A percentile compares a stretch with the other conserved stretches of the same genome.
Evolutionary conservation across 768 basidiomycete genomes (phyloP).

Genomic region (Agaricus blazei): DNA sequence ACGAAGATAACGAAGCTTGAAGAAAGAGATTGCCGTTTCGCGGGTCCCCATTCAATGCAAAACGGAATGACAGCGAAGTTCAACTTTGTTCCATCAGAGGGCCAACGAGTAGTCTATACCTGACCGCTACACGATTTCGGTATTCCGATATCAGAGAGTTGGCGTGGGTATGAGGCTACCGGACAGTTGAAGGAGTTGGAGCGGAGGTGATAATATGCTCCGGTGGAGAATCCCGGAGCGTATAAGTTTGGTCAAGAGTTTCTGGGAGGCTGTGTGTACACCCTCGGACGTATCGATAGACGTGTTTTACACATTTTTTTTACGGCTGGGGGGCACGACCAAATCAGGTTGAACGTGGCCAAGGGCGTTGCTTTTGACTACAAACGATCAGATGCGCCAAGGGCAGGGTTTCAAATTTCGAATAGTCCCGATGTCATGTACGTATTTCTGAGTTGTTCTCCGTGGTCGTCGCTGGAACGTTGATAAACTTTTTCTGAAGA

Average conservation of each 20-base stretch:
- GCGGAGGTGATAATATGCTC: constrained; percentile 44
- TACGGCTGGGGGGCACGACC: not conserved
- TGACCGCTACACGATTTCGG: constrained; percentile 34
- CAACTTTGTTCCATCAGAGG: constrained; percentile 14
- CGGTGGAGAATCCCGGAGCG: constrained; percentile 38
- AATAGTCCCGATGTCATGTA: constrained; percentile 35
- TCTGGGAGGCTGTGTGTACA: constrained; percentile 28
- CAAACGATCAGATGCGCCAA: constrained; percentile 34
- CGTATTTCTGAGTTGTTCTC: not conserved
- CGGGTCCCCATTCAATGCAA: not conserved
- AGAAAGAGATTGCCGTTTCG: constrained; percentile 17
- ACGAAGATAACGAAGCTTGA: not conserved
- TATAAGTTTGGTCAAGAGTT: constrained; percentile 32
- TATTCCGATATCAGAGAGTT: constrained; percentile 27
- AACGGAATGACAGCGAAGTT: no score
- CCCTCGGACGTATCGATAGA: constrained; percentile 23
- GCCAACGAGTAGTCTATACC: constrained; percentile 37
- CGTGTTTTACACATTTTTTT: constrained; percentile 16
- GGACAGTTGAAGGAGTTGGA: constrained; percentile 42
- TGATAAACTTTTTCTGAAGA: constrained; percentile 22
- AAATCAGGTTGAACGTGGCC: not conserved
- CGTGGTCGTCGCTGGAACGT: constrained; percentile 14
- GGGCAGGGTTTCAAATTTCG: constrained; percentile 15
- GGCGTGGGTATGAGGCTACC: constrained; percentile 43
- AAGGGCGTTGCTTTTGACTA: constrained; percentile 42